These are phyloP conservation scores for Kentomonas sorsogonicus DNA, from an alignment of 208 protist species.

Conservation along the genomic window DNA sequence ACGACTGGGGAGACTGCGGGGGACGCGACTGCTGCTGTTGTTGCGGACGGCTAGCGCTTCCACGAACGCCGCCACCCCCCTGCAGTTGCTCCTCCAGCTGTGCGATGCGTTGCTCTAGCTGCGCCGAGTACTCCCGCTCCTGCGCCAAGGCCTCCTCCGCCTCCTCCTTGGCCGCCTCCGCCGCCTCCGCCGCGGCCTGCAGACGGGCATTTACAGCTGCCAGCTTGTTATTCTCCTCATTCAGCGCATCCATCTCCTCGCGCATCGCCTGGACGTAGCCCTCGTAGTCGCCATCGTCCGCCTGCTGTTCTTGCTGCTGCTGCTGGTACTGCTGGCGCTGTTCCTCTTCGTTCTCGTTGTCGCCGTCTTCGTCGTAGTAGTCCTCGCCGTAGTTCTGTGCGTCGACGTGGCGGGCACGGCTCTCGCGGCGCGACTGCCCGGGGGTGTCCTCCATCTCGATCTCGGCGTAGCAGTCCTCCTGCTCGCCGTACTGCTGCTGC, in stretches of 20 bases:
- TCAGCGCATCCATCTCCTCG: conserved; percentile 31
- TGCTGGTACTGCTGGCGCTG: no score
- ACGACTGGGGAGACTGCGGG: background rate
- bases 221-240: conserved; percentile 47
- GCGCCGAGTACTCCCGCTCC: conserved; percentile 39
- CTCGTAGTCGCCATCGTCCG: conserved; percentile 21
- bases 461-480: conserved; percentile 60
- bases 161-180: conserved; percentile 62
- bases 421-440: background rate
- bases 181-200: conserved; percentile 36
- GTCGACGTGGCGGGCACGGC: background rate
- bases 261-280: conserved; percentile 46
- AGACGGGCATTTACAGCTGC: conserved; percentile 33
- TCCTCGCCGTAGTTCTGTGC: background rate
- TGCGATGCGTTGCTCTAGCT: conserved; percentile 34
- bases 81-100: conserved; percentile 39
- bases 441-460: conserved; percentile 18
- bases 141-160: conserved; percentile 42
- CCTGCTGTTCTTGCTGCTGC: conserved; percentile 1
- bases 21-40: background rate
- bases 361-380: conserved; percentile 1
- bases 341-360: conserved; percentile 17
- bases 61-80: background rate
- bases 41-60: background rate
- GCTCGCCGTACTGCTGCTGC: conserved; percentile 46